Conservation (phyloP, 1,284 basidiomycete genomes). For the Ceratobasidium sp. region DNA sequence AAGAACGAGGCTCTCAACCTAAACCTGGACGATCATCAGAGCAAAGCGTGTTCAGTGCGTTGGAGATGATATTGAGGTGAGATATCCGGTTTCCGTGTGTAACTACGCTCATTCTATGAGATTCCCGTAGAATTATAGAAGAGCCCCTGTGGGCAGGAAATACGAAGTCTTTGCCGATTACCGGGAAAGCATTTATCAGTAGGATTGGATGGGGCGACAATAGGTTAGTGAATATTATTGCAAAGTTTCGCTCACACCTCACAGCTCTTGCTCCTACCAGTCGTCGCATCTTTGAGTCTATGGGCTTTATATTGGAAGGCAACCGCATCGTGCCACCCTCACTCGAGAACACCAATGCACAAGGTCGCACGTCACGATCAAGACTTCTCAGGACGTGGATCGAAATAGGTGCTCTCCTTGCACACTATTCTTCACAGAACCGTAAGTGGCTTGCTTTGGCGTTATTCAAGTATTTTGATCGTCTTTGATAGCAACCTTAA, state of each 20-base stretch:
- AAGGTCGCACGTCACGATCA: constrained; percentile 67
- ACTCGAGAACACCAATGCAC: constrained; percentile 63
- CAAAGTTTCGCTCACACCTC: not conserved
- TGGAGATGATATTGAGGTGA: constrained; percentile 78
- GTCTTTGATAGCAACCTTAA: constrained; percentile 1
- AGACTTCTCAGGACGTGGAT: constrained; percentile 82
- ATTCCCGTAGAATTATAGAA: constrained; percentile 70
- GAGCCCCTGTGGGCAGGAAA: constrained; percentile 81
- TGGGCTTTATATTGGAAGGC: constrained; percentile 67
- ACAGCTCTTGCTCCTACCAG: constrained; percentile 59
- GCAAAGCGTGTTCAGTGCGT: constrained; percentile 66
- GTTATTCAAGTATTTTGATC: constrained; percentile 6
- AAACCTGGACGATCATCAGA: constrained; percentile 61
- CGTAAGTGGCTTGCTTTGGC: constrained; percentile 57
- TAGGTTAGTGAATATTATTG: constrained; percentile 28
- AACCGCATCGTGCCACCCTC: constrained; percentile 68
- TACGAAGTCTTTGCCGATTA: constrained; percentile 44
- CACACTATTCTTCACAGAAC: constrained; percentile 67
- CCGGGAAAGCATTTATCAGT: constrained; percentile 26
- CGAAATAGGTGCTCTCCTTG: constrained; percentile 74
- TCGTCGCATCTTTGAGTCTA: constrained; percentile 68
- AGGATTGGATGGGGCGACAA: constrained; percentile 49
- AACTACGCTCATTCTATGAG: constrained; percentile 2
- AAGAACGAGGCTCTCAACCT: constrained; percentile 61
- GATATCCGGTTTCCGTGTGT: constrained; percentile 51